Percentiles rank a stretch among this genome's conserved stretches.
phyloP scores from a whole-genome alignment of 768 basidiomycete species.

The Lyophyllum decastes region DNA sequence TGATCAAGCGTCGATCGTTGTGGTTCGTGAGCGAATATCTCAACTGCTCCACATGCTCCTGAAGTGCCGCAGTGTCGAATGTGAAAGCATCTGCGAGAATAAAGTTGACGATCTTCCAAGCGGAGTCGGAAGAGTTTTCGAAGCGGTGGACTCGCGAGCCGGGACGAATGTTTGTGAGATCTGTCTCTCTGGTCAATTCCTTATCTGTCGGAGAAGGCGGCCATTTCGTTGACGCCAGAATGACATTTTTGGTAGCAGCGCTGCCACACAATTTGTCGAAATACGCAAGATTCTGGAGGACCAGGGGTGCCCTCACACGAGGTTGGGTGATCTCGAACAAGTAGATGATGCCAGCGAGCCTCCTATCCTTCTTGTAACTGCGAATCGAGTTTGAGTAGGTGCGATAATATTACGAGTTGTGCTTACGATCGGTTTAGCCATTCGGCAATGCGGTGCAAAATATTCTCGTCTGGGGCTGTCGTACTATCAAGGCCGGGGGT shows the following conservation, averaged over 20 bases:
- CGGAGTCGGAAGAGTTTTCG: slow-evolving; percentile 10
- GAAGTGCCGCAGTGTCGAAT: slow-evolving; percentile 8
- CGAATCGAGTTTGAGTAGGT: not conserved
- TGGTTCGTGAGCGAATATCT: slow-evolving; percentile 4
- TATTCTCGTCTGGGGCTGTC: slow-evolving; percentile 7
- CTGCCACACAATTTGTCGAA: slow-evolving; percentile 13
- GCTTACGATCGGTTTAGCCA: slow-evolving; percentile 14
- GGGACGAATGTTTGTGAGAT: slow-evolving; percentile 6
- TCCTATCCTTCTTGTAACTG: slow-evolving; percentile 9
- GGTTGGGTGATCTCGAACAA: slow-evolving; percentile 15
- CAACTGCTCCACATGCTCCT: slow-evolving; percentile 4
- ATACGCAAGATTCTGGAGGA: slow-evolving; percentile 10
- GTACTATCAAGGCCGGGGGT: slow-evolving; percentile 15
- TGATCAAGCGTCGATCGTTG: slow-evolving; percentile 1
- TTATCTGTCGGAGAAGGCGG: slow-evolving; percentile 2
- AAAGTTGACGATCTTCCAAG: slow-evolving; percentile 14
- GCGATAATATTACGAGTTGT: not conserved
- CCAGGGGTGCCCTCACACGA: slow-evolving; percentile 5
- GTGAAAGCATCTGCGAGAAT: slow-evolving; percentile 11
- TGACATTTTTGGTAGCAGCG: slow-evolving; percentile 10
- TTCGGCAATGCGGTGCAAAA: slow-evolving; percentile 6
- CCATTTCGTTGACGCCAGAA: slow-evolving; percentile 18
- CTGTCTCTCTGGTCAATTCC: slow-evolving; percentile 4
- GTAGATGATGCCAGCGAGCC: slow-evolving; percentile 16
- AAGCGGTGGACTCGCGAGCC: slow-evolving; percentile 17